These are phyloP conservation scores for Emergomyces pasteurianus DNA, from an alignment of 2,329 filamentous ascomycete genomes.

Conservation along the genomic window DNA sequence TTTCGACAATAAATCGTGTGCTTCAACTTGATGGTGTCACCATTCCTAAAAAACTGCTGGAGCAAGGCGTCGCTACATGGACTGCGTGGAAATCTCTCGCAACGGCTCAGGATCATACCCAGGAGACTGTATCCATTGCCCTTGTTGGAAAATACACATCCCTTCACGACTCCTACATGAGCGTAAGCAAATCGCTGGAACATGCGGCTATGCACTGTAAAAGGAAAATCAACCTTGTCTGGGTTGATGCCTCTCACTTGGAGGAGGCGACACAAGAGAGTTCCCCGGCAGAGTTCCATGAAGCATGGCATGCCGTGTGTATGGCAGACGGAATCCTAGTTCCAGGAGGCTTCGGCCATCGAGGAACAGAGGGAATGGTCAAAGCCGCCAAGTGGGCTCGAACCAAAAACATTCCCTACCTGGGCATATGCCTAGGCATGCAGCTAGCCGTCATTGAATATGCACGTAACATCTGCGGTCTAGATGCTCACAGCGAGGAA, in stretches of 20 bases:
- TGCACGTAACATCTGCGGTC: conserved; percentile 61
- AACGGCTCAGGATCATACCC: conserved; percentile 51
- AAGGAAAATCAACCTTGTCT: conserved; percentile 66
- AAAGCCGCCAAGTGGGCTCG: conserved; percentile 76
- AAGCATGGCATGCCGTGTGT: conserved; percentile 71
- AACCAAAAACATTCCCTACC: conserved; percentile 64
- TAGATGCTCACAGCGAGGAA: conserved; percentile 48
- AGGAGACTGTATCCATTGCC: conserved; percentile 64
- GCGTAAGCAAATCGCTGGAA: conserved; percentile 75
- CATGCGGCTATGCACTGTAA: conserved; percentile 81
- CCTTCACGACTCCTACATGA: conserved; percentile 76
- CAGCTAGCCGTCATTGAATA: conserved; percentile 87
- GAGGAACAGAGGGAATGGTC: conserved; percentile 87
- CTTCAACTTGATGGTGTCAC: conserved; percentile 51
- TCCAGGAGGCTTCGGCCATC: conserved; percentile 67
- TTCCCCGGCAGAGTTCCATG: conserved; percentile 64
- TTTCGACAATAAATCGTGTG: conserved; percentile 52
- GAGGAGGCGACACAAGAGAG: conserved; percentile 52
- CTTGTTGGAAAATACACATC: conserved; percentile 87
- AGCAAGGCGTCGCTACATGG: conserved; percentile 62
- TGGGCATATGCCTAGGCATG: conserved; percentile 87
- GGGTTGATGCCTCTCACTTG: conserved; percentile 75
- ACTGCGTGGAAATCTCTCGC: conserved; percentile 64
- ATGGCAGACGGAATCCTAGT: conserved; percentile 46
- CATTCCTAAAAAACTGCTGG: conserved; percentile 42